phyloP scores from a whole-genome alignment of 1,284 basidiomycete genomes.

The Blastosporella zonata region DNA sequence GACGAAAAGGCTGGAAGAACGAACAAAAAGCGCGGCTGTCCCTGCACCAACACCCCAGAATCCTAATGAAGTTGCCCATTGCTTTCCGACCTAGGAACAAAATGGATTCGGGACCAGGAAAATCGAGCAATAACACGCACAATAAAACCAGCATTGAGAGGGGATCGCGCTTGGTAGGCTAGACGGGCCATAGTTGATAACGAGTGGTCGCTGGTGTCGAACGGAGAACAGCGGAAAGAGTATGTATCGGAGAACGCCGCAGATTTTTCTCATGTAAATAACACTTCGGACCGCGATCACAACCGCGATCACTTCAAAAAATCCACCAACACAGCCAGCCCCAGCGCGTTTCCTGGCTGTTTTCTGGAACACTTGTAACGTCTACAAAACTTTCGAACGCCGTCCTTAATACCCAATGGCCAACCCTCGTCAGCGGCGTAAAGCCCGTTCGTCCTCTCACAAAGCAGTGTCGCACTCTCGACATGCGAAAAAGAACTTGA shows the following conservation, averaged over 20 bases:
- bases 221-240: slow-evolving; percentile 17
- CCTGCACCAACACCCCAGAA: slow-evolving; percentile 72
- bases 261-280: slow-evolving; percentile 14
- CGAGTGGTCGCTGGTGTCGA: neutral
- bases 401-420: slow-evolving; percentile 55
- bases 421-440: slow-evolving; percentile 88
- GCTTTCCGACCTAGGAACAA: slow-evolving; percentile 40
- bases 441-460: slow-evolving; percentile 70
- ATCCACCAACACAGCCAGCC: neutral
- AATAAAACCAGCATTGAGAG: slow-evolving; percentile 28
- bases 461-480: slow-evolving; percentile 68
- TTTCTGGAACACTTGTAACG: neutral
- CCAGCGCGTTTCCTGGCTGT: no score
- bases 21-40: slow-evolving; percentile 60
- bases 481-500: slow-evolving; percentile 70
- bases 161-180: slow-evolving; percentile 30
- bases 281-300: neutral
- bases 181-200: slow-evolving; percentile 31
- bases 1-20: slow-evolving; percentile 22
- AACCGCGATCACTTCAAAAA: slow-evolving; percentile 1
- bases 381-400: no score
- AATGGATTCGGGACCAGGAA: neutral
- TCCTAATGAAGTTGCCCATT: slow-evolving; percentile 57
- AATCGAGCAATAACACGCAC: slow-evolving; percentile 25
- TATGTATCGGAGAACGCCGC: slow-evolving; percentile 19